Evolutionary conservation across 176 grass and related monocot species (phyloP), one percentile per base, ranked within the genome.

Genomic region (Eragrostis nindensis): DNA sequence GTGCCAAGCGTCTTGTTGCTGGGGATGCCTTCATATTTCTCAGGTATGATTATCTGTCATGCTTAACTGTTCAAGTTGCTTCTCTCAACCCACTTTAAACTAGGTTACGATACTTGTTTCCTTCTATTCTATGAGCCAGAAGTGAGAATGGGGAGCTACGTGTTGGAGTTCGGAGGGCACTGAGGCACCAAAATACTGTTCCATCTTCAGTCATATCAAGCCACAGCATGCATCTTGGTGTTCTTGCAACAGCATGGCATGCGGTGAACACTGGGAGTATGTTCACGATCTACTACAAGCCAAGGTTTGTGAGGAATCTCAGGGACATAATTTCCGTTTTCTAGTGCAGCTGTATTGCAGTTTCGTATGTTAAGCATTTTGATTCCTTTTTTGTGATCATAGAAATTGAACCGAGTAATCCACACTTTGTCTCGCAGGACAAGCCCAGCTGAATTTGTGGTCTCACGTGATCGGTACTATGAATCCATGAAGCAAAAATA

Each of bases 201-300:
- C 92, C 92, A 42, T 92, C 94, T 68, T 97, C 94, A 57, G 94
- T 97, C 59, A 94, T 97, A 84, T 97, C 92, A 57, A 90, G 91
- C 73, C 94, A 97, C 74, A 97, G 89, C 75, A 97, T 97, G 94
- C 94, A 97, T 89, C 89, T 97, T 55, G 94, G 94, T 73, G 92
- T 97, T 71, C 94, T 97, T 71, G 94, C 94, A 74, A 97, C 94
- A 68, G 94, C 94, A 73, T 94, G 92, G 92, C 94, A 97, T 82
- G 92, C 94, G 12, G 80, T 90, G 27, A 97, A 85, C 71, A 94
- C 94, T 11, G 89, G 87, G n/a, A 92, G 87, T 39, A 93, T 94
- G 80, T 97, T 97, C 83, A 97, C 94, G 41, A 77, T 97, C 43
- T 97, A 97, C 84, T 97, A 97, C 80, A 97, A 97, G 71, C 94